Base-by-base conservation (phyloP, 495 filamentous ascomycete genomes). In the Symbiotaphrina buchneri region DNA sequence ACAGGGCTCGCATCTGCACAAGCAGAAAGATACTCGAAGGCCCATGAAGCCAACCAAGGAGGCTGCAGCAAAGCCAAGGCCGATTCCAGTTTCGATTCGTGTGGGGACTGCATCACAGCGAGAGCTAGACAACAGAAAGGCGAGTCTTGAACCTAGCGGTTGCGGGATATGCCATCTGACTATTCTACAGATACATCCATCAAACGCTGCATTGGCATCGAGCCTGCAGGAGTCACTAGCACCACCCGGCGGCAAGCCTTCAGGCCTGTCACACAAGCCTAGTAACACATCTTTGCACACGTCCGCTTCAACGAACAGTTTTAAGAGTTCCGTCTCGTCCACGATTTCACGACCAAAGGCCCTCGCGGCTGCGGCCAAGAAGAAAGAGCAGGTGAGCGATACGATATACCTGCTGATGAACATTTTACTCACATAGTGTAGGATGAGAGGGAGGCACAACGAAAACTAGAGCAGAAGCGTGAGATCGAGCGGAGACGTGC, bases 401-500 rank as follows among this genome's bases (percentile, higher is more conserved):
- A n/a, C n/a, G n/a, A n/a, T 21, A 22, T 0, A 6, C 3, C 22
- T 29, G 3, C 2, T 29, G 16, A 21, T 17, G 3, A 20, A 4
- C 14, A 29, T 11, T 28, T 4, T 34, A 32, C 28, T 7, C 7
- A 30, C 14, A 15, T 7, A 7, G 5, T 10, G 2, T 48, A 67
- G 42, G 80, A 87, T 40, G 77, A 85, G 44, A 67, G 65, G 21
- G 75, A 74, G 27, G 64, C 67, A 11, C 71, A 79, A 39, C 69
- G 72, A n/a, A 82, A 73, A 43, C 71, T 70, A 18, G 77, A 90
- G 17, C 71, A 71, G 19, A 78, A 78, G 47, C 64, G 64, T 1
- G 78, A 85, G 40, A 47, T 72, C 16, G 81, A 87, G 40, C 72
- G 76, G 31, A 82, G 75, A 49, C 63, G 73, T 33, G 65, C 70